Evolutionary conservation across 129 eudicot genomes (phyloP).

Genomic region (Helianthus tuberosus): DNA sequence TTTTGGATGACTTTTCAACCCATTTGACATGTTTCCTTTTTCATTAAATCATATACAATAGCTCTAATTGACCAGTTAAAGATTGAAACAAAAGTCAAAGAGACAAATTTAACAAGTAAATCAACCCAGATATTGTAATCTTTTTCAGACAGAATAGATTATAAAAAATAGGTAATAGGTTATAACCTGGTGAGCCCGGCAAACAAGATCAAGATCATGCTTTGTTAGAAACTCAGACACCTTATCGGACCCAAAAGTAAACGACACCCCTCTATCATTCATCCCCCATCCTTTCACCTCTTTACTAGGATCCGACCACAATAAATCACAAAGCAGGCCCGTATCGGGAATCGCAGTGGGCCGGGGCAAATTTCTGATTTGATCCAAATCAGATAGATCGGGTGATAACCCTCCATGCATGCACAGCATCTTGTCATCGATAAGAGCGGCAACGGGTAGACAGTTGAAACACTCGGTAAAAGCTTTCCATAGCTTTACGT

Average conservation of each 20-base stretch:
- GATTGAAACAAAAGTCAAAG: background rate
- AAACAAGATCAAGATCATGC: constrained; percentile 89
- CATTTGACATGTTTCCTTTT: background rate
- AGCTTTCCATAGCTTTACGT: constrained; percentile 84
- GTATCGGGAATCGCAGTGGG: constrained; percentile 83
- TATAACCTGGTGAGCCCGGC: constrained; percentile 89
- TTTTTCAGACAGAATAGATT: background rate
- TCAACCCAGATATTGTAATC: constrained; percentile 2
- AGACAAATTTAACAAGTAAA: background rate
- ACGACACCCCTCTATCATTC: constrained; percentile 92
- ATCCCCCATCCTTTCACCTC: constrained; percentile 92
- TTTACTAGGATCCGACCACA: constrained; percentile 90
- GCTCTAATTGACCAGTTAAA: background rate
- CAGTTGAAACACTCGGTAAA: constrained; percentile 85
- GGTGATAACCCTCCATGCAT: constrained; percentile 97
- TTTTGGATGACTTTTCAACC: constrained; percentile 1
- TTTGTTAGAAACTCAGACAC: constrained; percentile 72
- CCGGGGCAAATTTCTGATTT: constrained; percentile 70
- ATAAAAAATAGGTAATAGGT: background rate
- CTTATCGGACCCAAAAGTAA: constrained; percentile 88
- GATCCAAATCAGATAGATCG: constrained; percentile 67
- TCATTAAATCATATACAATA: background rate
- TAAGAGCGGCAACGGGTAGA: constrained; percentile 85
- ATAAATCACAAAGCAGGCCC: constrained; percentile 84
- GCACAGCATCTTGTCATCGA: constrained; percentile 88